Conservation (phyloP, 768 basidiomycete genomes). For the Tricholoma matsutake region DNA sequence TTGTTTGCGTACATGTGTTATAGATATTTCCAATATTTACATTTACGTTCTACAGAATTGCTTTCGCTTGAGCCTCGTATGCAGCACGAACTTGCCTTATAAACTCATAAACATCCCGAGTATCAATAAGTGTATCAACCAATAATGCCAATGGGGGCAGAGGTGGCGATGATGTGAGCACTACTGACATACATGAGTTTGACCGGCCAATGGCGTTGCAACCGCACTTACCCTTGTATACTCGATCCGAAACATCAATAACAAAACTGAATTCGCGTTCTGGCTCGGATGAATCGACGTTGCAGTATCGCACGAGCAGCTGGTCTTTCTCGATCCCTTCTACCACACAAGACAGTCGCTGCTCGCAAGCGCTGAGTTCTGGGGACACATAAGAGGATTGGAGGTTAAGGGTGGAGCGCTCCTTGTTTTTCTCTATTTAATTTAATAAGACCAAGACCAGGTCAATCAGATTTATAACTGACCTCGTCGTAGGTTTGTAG, state of each 20-base stretch:
- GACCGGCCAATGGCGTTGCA: background rate
- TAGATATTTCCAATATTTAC: too few species aligned
- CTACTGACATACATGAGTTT: constrained; percentile 56
- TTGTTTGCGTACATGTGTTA: too few species aligned
- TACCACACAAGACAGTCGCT: constrained; percentile 57
- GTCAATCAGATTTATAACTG: constrained; percentile 12
- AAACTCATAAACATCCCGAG: constrained; percentile 67
- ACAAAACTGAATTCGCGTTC: constrained; percentile 71
- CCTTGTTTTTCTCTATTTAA: constrained; percentile 60
- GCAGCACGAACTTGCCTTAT: constrained; percentile 62
- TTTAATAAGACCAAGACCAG: background rate
- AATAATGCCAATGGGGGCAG: constrained; percentile 66
- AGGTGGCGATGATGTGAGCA: constrained; percentile 75
- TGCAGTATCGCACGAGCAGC: constrained; percentile 69
- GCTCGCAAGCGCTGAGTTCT: constrained; percentile 58
- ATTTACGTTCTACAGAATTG: background rate
- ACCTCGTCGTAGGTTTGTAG: constrained; percentile 67
- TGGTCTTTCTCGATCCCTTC: constrained; percentile 76
- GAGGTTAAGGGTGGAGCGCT: constrained; percentile 51
- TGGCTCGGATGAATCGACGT: constrained; percentile 55
- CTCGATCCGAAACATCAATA: constrained; percentile 61
- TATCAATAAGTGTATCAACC: constrained; percentile 67
- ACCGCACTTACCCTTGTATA: constrained; percentile 57
- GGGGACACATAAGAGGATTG: constrained; percentile 51
- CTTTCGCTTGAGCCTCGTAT: constrained; percentile 35